Percentiles rank a stretch among this genome's conserved stretches.
phyloP scores from a whole-genome alignment of 768 basidiomycete genomes.

The Baorangia bicolor region DNA sequence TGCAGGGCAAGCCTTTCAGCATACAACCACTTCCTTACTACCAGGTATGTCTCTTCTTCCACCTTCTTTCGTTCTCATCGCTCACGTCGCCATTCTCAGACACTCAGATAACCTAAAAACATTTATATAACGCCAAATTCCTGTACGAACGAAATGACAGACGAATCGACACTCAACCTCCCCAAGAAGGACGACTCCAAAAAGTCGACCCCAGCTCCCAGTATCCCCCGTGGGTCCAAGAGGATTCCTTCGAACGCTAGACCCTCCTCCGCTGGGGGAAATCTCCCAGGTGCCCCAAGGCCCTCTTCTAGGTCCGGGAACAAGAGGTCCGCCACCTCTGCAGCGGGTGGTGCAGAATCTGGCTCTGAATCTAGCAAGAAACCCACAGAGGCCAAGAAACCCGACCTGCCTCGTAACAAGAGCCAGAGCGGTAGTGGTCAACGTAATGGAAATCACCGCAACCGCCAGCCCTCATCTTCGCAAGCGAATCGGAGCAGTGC shows the following conservation, averaged over 20 bases:
- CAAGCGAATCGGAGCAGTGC: constrained; percentile 54
- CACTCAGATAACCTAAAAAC: constrained; percentile 48
- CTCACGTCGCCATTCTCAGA: constrained; percentile 28
- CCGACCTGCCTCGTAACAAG: constrained; percentile 51
- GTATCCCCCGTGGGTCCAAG: constrained; percentile 56
- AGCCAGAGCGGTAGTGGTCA: constrained; percentile 46
- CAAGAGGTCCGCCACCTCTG: constrained; percentile 48
- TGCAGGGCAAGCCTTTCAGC: constrained; percentile 80
- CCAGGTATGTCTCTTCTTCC: constrained; percentile 38
- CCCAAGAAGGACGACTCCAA: constrained; percentile 70
- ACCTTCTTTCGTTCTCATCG: constrained; percentile 11
- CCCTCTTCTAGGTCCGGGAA: constrained; percentile 68
- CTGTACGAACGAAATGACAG: constrained; percentile 84
- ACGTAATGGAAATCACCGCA: constrained; percentile 52
- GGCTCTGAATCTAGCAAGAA: constrained; percentile 74
- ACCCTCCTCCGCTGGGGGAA: constrained; percentile 41
- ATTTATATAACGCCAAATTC: constrained; percentile 36
- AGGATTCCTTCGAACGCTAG: constrained; percentile 50
- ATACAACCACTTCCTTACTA: constrained; percentile 41
- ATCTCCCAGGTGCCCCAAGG: constrained; percentile 46
- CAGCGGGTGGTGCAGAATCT: constrained; percentile 52
- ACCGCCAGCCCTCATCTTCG: constrained; percentile 56
- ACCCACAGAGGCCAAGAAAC: constrained; percentile 53
- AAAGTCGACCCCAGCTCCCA: constrained; percentile 49
- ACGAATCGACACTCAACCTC: constrained; percentile 55